A percentile compares a stretch with the other conserved stretches of the same genome.
These are phyloP conservation scores for Ophiosphaerella narmari DNA, from an alignment of 2,329 filamentous ascomycete genomes.

Conservation along the genomic window DNA sequence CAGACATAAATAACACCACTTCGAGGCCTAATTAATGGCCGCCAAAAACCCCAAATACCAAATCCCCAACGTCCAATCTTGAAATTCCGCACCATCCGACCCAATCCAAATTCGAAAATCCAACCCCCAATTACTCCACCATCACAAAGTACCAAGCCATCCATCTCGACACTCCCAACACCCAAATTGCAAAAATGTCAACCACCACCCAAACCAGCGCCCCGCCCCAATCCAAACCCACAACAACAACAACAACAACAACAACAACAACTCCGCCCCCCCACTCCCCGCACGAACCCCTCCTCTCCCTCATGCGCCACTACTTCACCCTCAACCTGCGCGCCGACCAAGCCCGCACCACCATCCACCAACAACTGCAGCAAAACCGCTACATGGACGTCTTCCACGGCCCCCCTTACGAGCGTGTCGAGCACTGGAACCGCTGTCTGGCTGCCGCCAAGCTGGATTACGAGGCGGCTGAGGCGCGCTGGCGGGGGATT, in stretches of 20 bases:
- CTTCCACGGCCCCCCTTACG: not conserved
- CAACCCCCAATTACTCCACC: no score
- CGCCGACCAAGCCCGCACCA: not conserved
- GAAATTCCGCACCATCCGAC: no score
- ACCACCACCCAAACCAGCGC: not conserved
- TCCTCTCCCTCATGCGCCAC: not conserved
- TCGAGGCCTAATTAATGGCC: not conserved
- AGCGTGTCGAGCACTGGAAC: not conserved
- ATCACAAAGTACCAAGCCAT: no score
- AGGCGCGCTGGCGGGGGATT: not conserved
- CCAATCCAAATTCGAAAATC: no score
- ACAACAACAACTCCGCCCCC: not conserved
- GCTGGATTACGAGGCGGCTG: not conserved
- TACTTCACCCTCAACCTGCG: constrained; percentile 1
- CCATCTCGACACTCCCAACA: no score
- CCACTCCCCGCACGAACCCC: not conserved
- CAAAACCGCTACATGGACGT: constrained; percentile 2
- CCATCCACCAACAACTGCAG: constrained; percentile 1
- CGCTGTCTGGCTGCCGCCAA: not conserved
- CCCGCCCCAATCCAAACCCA: not conserved
- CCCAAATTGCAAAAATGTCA: no score
- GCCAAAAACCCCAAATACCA: no score
- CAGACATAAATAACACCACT: not conserved
- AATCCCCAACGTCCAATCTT: no score
- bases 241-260: not conserved